A percentile compares a stretch with the other conserved stretches of the same genome.
These are phyloP conservation scores for Nemania serpens DNA, from an alignment of 2,329 filamentous ascomycete genomes.

Conservation along the genomic window DNA sequence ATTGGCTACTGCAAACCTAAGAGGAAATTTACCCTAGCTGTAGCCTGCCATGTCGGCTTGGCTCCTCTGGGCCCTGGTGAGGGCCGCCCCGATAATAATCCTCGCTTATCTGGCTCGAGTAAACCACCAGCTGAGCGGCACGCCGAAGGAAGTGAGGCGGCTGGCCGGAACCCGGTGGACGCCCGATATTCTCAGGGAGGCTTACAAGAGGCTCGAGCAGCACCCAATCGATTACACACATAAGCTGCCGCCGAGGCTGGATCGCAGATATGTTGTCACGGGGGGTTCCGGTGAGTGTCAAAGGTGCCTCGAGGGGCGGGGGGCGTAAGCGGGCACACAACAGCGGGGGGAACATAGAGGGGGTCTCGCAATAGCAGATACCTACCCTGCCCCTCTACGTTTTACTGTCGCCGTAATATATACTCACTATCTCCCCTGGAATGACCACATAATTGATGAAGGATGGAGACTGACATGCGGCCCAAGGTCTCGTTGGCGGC, in stretches of 20 bases:
- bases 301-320: not conserved
- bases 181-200: constrained; percentile 41
- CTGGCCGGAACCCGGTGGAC: constrained; percentile 45
- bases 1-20: not conserved
- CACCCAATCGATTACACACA: constrained; percentile 46
- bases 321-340: too few relatives aligned
- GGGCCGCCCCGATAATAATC: constrained; percentile 22
- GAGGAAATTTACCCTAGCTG: not conserved
- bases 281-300: constrained; percentile 51
- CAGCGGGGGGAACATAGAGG: too few relatives aligned
- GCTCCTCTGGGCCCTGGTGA: constrained; percentile 11
- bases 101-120: constrained; percentile 45
- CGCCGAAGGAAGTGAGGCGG: constrained; percentile 44
- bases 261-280: constrained; percentile 51
- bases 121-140: constrained; percentile 44
- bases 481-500: constrained; percentile 58
- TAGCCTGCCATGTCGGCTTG: constrained; percentile 22
- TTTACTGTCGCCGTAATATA: not conserved
- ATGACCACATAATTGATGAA: not conserved
- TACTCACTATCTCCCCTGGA: too few relatives aligned
- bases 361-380: too few relatives aligned
- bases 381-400: not conserved
- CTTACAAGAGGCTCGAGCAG: constrained; percentile 44
- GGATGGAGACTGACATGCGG: not conserved
- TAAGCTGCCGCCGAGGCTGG: constrained; percentile 46